Evolutionary conservation across 805 yeast genomes (phyloP).

Genomic region (Priceomyces castillae): DNA sequence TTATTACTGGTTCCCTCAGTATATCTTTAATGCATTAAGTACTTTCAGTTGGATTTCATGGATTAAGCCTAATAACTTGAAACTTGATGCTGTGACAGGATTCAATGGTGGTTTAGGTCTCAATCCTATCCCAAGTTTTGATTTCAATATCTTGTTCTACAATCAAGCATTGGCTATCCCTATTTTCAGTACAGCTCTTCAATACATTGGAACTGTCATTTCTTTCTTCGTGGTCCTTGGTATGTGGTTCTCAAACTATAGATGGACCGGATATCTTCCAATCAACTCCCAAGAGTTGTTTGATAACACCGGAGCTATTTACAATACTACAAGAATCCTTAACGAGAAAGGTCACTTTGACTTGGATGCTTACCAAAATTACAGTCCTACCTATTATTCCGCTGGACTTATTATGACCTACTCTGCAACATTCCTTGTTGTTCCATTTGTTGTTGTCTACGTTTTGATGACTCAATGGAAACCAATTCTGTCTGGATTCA

Average conservation of each 20-base stretch:
- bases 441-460: conserved; percentile 42
- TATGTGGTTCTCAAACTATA: conserved; percentile 49
- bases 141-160: conserved; percentile 56
- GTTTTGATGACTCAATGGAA: conserved; percentile 49
- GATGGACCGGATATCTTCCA: conserved; percentile 58
- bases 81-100: conserved; percentile 26
- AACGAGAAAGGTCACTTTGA: conserved; percentile 24
- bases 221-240: conserved; percentile 55
- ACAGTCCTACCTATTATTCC: conserved; percentile 18
- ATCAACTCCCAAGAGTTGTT: conserved; percentile 27
- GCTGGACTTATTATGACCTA: conserved; percentile 17
- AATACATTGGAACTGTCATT: conserved; percentile 24
- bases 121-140: conserved; percentile 47
- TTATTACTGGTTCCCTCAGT: conserved; percentile 30
- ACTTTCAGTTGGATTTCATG: conserved; percentile 31
- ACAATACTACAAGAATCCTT: conserved; percentile 13
- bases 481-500: conserved; percentile 18
- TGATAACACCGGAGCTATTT: conserved; percentile 19
- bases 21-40: conserved; percentile 24
- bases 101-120: conserved; percentile 25
- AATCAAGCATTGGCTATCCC: conserved; percentile 59
- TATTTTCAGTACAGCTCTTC: conserved; percentile 45
- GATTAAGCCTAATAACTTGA: conserved; percentile 25
- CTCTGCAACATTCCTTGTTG: conserved; percentile 13
- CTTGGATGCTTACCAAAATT: conserved; percentile 10